Evolutionary conservation across 1,284 basidiomycete genomes (phyloP).

Genomic region (Ustilago cynodontis): DNA sequence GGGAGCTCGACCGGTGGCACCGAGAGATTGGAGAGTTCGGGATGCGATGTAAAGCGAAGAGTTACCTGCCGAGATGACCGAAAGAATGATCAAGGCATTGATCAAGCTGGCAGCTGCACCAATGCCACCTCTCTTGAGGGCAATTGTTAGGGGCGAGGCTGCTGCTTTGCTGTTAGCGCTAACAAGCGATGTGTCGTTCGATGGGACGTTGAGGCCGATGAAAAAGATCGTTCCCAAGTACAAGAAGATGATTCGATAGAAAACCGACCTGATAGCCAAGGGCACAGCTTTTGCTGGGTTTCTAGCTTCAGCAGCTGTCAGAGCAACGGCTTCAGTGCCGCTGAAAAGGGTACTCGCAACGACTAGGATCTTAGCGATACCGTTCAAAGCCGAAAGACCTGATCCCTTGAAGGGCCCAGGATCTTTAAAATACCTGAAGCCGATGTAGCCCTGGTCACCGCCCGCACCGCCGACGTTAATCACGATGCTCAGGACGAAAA

Average conservation of each 20-base stretch:
- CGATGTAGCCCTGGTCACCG: slow-evolving; percentile 45
- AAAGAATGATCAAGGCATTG: slow-evolving; percentile 59
- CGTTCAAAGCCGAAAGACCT: slow-evolving; percentile 48
- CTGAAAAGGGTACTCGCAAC: slow-evolving; percentile 77
- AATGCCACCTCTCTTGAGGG: slow-evolving; percentile 50
- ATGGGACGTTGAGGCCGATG: slow-evolving; percentile 54
- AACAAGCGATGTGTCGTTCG: slow-evolving; percentile 39
- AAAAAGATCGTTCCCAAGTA: slow-evolving; percentile 72
- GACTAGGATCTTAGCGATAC: slow-evolving; percentile 74
- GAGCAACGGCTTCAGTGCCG: slow-evolving; percentile 76
- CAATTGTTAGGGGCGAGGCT: slow-evolving; percentile 56
- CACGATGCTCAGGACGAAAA: slow-evolving; percentile 54
- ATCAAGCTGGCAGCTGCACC: slow-evolving; percentile 45
- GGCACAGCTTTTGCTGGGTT: slow-evolving; percentile 54
- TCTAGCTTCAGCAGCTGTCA: slow-evolving; percentile 55
- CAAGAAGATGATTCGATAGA: slow-evolving; percentile 79
- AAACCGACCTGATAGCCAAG: slow-evolving; percentile 73
- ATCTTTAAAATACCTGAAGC: slow-evolving; percentile 62
- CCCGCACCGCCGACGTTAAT: slow-evolving; percentile 48
- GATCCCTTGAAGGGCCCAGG: slow-evolving; percentile 71
- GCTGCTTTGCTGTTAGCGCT: slow-evolving; percentile 35
- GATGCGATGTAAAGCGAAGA: slow-evolving; percentile 60
- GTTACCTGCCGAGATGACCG: slow-evolving; percentile 53
- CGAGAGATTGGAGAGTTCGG: slow-evolving; percentile 50
- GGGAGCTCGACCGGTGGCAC: slow-evolving; percentile 50